These are phyloP conservation scores for Conidiobolus coronatus DNA, from an alignment of 371 early-diverging fungal genomes.

Conservation along the genomic window DNA sequence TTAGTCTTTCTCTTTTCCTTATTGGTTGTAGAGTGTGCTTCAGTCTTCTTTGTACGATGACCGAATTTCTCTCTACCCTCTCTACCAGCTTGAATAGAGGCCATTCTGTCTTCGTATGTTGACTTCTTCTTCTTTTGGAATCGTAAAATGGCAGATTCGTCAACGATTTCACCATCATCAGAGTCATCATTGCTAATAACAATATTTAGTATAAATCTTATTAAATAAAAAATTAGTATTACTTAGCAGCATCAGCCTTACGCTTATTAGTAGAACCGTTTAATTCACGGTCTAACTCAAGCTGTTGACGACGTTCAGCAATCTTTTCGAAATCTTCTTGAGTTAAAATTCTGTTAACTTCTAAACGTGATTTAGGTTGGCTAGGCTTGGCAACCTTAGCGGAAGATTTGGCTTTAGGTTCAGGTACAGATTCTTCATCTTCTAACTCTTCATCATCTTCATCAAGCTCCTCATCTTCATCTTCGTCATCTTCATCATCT, in stretches of 20 bases:
- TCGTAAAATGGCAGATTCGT: constrained; percentile 48
- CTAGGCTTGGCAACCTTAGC: neutral
- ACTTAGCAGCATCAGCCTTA: too few relatives aligned
- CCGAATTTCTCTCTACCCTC: constrained; percentile 81
- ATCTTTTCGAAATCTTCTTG: constrained; percentile 61
- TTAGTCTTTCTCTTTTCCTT: constrained; percentile 81
- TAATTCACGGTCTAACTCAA: too few relatives aligned
- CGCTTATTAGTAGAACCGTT: too few relatives aligned
- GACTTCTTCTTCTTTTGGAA: constrained; percentile 71
- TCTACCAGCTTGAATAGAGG: constrained; percentile 59
- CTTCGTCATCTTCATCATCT: constrained; percentile 13
- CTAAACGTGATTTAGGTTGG: neutral
- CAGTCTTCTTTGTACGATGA: constrained; percentile 52
- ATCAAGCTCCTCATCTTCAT: constrained; percentile 13
- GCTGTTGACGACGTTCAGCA: too few relatives aligned
- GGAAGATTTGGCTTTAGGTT: neutral
- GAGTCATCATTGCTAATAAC: neutral
- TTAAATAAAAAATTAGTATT: constrained; percentile 21
- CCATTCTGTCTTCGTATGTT: constrained; percentile 78
- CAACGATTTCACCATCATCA: constrained; percentile 21
- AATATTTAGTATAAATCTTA: too few relatives aligned
- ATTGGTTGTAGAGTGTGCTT: constrained; percentile 64
- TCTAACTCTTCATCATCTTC: constrained; percentile 11
- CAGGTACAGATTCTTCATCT: neutral
- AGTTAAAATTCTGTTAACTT: constrained; percentile 40